phyloP scores from a whole-genome alignment of 129 eudicot genomes.

The Artemisia argyi region DNA sequence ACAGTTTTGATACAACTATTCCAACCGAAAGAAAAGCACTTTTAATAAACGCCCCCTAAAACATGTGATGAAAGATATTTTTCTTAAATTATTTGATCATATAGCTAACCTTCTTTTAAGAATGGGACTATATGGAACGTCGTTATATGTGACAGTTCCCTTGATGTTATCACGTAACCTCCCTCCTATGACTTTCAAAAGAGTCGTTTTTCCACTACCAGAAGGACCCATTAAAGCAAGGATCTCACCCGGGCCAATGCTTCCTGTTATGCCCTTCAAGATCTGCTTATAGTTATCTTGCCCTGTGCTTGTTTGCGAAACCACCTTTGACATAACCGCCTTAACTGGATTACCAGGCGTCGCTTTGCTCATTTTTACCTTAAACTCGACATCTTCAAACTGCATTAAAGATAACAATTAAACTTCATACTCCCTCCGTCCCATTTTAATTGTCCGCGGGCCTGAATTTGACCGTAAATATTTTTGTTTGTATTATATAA shows the following conservation, averaged over 20 bases:
- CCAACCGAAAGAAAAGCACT: too few species aligned
- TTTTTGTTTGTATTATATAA: too few species aligned
- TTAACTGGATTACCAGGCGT: conserved; percentile 60
- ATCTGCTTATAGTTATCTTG: conserved; percentile 78
- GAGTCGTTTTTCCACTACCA: conserved; percentile 96
- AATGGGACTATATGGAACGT: conserved; percentile 75
- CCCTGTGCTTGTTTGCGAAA: conserved; percentile 43
- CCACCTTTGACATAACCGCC: conserved; percentile 68
- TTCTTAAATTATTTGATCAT: neutral
- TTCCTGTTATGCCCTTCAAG: conserved; percentile 88
- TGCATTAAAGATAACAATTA: conserved; percentile 39
- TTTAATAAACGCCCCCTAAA: too few species aligned
- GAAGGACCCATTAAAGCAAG: conserved; percentile 99
- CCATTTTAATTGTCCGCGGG: too few species aligned
- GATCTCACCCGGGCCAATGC: conserved; percentile 88
- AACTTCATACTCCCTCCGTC: too few species aligned
- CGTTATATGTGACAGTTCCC: conserved; percentile 86
- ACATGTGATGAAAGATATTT: too few species aligned
- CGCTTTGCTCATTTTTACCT: conserved; percentile 64
- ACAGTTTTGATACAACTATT: too few species aligned
- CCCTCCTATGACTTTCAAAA: conserved; percentile 81
- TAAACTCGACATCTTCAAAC: conserved; percentile 87
- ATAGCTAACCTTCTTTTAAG: conserved; percentile 69
- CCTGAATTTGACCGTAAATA: too few species aligned
- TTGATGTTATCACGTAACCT: conserved; percentile 66